Base-by-base conservation (phyloP, 2,329 filamentous ascomycete genomes). In the Botrytis hyacinthi region DNA sequence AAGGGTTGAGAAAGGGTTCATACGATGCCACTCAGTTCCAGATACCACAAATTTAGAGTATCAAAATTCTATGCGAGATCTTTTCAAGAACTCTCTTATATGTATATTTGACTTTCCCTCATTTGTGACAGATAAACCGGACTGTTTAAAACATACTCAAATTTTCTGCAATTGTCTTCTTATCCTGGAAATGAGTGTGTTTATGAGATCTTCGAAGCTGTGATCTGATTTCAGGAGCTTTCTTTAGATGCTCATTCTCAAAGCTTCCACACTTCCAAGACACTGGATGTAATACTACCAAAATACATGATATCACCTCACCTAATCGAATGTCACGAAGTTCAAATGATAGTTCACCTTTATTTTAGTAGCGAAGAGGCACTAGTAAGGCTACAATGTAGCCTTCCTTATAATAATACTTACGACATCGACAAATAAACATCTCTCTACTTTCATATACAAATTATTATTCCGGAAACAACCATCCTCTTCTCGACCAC, bases 11-110 rank as follows among this genome's bases (percentile, higher is more conserved):
- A 20, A n/a, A 9, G 20, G 29, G 20, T 22, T 46, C 9, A 18
- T 32, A 4, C 8, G 10, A 65, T 44, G n/a, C 35, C 9, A 63
- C 20, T 18, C 40, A 67, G 7, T 20, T 22, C 3, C 32, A 67
- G 35, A 29, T 51, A n/a, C 3, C 26, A 18, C 7, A n/a, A 29
- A 40, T 8, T 3, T n/a, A 40, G 35, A 14, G 1, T 26, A 37
- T 40, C 35, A 4, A 37, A n/a, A 61, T 8, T 40, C 3, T 6
- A 40, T n/a, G 1, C 32, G 40, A 40, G 4, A 12, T 4, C 2
- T 2, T 10, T n/a, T 16, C 0, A 61, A n/a, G 3, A 40, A 9
- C 22, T 16, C 7, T n/a, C 3, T 22, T 16, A n/a, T 3, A 1
- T 26, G 20, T 14, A 26, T 8, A 4, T 22, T 18, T n/a, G 22